Evolutionary conservation across 169 alveolate species (phyloP), one percentile per base, ranked within the genome.

Genomic region (Cryptosporidium muris): DNA sequence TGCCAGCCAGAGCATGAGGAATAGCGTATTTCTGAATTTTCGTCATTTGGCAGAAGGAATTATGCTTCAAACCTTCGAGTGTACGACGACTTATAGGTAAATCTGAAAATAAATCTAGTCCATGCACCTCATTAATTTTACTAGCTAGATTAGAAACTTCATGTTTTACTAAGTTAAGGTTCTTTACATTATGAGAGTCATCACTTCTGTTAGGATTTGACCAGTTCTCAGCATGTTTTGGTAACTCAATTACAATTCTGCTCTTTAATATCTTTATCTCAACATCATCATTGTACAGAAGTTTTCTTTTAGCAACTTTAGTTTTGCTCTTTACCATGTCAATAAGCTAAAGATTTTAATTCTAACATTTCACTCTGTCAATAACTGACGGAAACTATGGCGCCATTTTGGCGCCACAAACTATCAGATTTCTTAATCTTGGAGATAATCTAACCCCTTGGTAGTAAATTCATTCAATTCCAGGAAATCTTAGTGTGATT

Each of bases 1-100:
- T 91, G 25, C 97, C 98, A n/a, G 92, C 91, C 7, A 96, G 85
- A 14, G 95, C 91, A 81, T 95, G 98, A 62, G 98, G 97, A 5
- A 94, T 90, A 1, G 96, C 88, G 34, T 93, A 88, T 52, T 95
- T 88, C 81, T 96, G 97, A 25, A 95, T 94, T 56, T 92, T 93
- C 16, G 98, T 95, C 93, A 96, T 90, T 58, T 91, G 94, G 51
- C 68, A 63, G 82, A 91, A 95, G 51, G 94, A 91, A n/a, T 92
- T 89, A 48, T 91, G 92, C 14, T 64, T 48, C 51, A 95, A 90
- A 0, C 97, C 99, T 54, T 67, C 91, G 9, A 89, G 68, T 1
- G 96, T 92, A 34, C 92, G 81, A 6, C 90, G 64, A 14, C 95
- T 91, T 48, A 95, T 90, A 7, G 98, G 98, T 42, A 95, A 89